Conservation (phyloP, 345 rosid genomes). For the Garcia nutans region DNA sequence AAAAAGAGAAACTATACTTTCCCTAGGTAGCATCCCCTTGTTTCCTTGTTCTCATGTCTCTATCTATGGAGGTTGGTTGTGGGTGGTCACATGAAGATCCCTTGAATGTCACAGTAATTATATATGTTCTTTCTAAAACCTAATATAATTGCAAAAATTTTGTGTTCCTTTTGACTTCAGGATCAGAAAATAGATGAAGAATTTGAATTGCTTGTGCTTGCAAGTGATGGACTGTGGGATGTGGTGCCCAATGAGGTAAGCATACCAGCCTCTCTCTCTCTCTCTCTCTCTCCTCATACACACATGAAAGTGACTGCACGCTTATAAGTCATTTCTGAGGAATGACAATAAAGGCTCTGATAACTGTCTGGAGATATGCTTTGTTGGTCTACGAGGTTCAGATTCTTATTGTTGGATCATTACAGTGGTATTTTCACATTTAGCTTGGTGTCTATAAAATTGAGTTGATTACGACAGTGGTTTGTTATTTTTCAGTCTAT, state of each 20-base stretch:
- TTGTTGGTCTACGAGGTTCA: not conserved
- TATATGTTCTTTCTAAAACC: not conserved
- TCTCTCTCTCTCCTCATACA: not conserved
- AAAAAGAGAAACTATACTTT: not conserved
- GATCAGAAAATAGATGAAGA: constrained; percentile 73
- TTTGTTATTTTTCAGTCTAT: not conserved
- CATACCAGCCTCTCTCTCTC: not conserved
- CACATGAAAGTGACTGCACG: not conserved
- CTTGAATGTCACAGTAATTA: not conserved
- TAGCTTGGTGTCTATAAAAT: not conserved
- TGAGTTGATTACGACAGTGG: not conserved
- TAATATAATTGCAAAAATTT: not conserved
- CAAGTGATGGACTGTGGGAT: constrained; percentile 98
- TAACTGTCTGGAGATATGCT: not conserved
- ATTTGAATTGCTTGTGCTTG: constrained; percentile 81
- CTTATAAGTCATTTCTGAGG: no score
- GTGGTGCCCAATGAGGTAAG: constrained; percentile 90
- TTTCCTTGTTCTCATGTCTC: not conserved
- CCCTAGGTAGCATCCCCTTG: not conserved
- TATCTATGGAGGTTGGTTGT: not conserved
- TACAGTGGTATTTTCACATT: not conserved
- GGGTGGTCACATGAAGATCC: not conserved
- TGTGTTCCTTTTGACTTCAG: constrained; percentile 35
- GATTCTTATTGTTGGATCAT: not conserved
- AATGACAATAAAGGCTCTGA: not conserved